Percentiles rank a stretch among this genome's conserved stretches.
Conservation (phyloP, 108 stramenopile genomes). For the Cyclostephanos tholiformis region DNA sequence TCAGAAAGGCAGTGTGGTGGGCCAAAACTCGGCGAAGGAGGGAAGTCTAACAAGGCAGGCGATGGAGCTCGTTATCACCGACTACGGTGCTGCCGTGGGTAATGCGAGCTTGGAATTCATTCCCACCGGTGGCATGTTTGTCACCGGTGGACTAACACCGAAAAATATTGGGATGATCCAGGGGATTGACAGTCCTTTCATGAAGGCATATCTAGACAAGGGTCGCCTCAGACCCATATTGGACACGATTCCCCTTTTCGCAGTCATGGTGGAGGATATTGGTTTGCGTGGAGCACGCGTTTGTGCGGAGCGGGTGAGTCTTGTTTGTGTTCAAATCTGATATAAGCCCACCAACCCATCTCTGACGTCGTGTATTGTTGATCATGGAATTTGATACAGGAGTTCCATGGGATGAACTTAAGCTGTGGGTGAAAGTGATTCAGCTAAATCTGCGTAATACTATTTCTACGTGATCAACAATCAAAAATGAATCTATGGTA, state of each 20-base stretch:
- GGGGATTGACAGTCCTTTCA: conserved; percentile 82
- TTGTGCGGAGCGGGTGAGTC: conserved; percentile 53
- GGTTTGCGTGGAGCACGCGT: conserved; percentile 90
- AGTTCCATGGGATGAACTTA: conserved; percentile 13
- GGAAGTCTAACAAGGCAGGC: conserved; percentile 62
- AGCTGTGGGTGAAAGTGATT: neutral
- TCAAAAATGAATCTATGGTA: too few relatives aligned
- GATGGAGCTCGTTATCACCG: conserved; percentile 67
- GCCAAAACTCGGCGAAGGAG: conserved; percentile 44
- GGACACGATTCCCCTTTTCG: conserved; percentile 80
- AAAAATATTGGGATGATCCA: conserved; percentile 89
- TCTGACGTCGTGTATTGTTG: neutral
- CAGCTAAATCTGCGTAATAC: neutral
- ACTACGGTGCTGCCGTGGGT: conserved; percentile 94
- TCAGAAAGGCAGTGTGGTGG: conserved; percentile 74
- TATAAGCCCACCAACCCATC: neutral
- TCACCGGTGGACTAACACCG: conserved; percentile 96
- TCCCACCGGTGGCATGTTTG: conserved; percentile 94
- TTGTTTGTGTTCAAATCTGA: conserved; percentile 1
- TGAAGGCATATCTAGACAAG: conserved; percentile 91
- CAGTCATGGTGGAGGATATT: conserved; percentile 92
- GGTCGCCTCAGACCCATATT: conserved; percentile 85
- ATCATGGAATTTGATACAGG: neutral
- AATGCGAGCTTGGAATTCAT: conserved; percentile 88
- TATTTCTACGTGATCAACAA: too few relatives aligned